Base-by-base conservation (phyloP, 2,329 filamentous ascomycete species). In the Aspergillus sp. region DNA sequence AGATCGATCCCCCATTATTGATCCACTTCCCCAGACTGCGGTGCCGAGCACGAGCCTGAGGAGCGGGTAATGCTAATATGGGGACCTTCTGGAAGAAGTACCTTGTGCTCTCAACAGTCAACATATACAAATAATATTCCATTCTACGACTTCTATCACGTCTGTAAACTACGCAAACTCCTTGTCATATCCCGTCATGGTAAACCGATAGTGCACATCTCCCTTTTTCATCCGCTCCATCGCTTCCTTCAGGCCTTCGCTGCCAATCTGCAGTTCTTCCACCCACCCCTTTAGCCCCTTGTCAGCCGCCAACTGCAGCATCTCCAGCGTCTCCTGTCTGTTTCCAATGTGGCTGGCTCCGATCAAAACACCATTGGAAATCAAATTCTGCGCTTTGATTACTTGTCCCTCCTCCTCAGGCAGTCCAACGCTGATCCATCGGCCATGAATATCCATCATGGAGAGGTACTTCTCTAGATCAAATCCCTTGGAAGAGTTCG, bases 371-470 rank as follows among this genome's bases (percentile, higher is more conserved):
- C 91, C 91, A 76, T 93, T 96, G 63, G 75, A 75, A 59, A 90
- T 81, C 68, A 96, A 88, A 70, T 86, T 85, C 79, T 92, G 89
- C 51, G 89, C 87, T 76, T 85, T 87, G 64, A 95, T 82, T 55
- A 81, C 77, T 57, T 90, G 85, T 11, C 90, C 85, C 45, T 88
- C 86, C 61, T 90, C 88, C 71, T 92, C 90, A 3, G 90, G 90
- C 69, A 95, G 81, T 43, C 90, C 90, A 54, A 93, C 89, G 68
- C 84, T 90, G 73, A 93, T 85, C 85, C 90, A 95, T 70, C 83
- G 84, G 58, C 89, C 90, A 77, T 92, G 90, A 57, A 93, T 87
- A 76, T 93, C 91, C 72, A 96, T 83, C 67, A 92, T 84, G 60
- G 84, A 85, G 68, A 96, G 84, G 79, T 95, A 96, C 62, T 87